Evolutionary conservation across 2,329 filamentous ascomycete genomes (phyloP).

Genomic region (Stagonosporopsis cucurbitacearum): DNA sequence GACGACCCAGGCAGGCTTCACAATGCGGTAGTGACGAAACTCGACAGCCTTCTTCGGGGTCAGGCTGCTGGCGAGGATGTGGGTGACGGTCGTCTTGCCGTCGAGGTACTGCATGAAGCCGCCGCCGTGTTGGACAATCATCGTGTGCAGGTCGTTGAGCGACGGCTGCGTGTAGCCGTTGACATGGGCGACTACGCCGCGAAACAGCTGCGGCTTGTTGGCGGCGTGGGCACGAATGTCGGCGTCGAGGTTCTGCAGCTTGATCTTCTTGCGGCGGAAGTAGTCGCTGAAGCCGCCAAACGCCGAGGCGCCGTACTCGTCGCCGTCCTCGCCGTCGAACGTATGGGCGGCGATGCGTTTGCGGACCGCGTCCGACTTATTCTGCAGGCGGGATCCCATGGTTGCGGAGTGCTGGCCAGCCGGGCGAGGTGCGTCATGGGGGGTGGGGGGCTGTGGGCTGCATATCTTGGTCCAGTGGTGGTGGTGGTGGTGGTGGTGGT

Average conservation of each 20-base stretch:
- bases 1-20: slow-evolving; percentile 92
- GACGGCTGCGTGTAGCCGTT: slow-evolving; percentile 97
- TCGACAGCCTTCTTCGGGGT: slow-evolving; percentile 94
- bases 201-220: slow-evolving; percentile 85
- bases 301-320: slow-evolving; percentile 85
- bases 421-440: slow-evolving; percentile 29
- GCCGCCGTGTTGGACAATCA: slow-evolving; percentile 92
- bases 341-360: slow-evolving; percentile 71
- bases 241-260: slow-evolving; percentile 91
- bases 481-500: slow-evolving; percentile 4
- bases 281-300: slow-evolving; percentile 94
- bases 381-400: slow-evolving; percentile 69
- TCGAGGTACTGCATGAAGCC: slow-evolving; percentile 94
- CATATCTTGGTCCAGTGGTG: slow-evolving; percentile 26
- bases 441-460: slow-evolving; percentile 3
- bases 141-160: slow-evolving; percentile 82
- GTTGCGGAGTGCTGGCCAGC: slow-evolving; percentile 15
- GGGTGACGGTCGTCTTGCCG: slow-evolving; percentile 91
- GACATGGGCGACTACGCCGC: slow-evolving; percentile 86
- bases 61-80: slow-evolving; percentile 89
- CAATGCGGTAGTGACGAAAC: slow-evolving; percentile 85
- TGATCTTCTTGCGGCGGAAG: slow-evolving; percentile 94
- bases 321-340: slow-evolving; percentile 82
- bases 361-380: slow-evolving; percentile 64
- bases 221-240: slow-evolving; percentile 73